These are phyloP conservation scores for Mycena epipterygia DNA, from an alignment of 768 basidiomycete genomes.

Conservation along the genomic window DNA sequence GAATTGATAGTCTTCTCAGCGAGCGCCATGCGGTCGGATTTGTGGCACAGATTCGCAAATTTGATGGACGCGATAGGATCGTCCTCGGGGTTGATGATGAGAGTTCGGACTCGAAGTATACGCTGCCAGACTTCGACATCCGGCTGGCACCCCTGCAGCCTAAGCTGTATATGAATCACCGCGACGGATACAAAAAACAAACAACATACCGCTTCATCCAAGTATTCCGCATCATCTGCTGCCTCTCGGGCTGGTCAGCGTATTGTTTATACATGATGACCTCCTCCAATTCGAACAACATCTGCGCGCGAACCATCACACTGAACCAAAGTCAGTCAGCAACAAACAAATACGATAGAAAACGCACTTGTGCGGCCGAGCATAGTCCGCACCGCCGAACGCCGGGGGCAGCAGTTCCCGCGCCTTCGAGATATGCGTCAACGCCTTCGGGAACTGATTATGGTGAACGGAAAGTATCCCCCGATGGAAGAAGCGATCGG, in stretches of 20 bases:
- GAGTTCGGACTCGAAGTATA: constrained; percentile 93
- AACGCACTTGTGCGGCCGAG: constrained; percentile 93
- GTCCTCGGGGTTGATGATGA: constrained; percentile 93
- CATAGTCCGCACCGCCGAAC: constrained; percentile 95
- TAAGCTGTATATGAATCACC: constrained; percentile 44
- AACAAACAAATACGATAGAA: not conserved
- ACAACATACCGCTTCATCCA: constrained; percentile 91
- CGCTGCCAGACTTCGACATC: constrained; percentile 99
- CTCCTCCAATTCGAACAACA: constrained; percentile 98
- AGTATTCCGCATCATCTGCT: constrained; percentile 89
- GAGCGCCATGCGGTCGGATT: constrained; percentile 91
- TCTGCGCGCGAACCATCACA: constrained; percentile 97
- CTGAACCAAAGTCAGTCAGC: constrained; percentile 57
- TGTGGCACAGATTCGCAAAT: constrained; percentile 97
- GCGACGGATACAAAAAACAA: not conserved
- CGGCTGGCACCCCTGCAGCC: constrained; percentile 95
- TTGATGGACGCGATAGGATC: constrained; percentile 99
- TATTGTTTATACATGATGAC: constrained; percentile 97
- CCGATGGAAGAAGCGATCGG: constrained; percentile 95
- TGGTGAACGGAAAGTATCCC: constrained; percentile 97
- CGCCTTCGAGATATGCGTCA: constrained; percentile 91
- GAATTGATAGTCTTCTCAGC: constrained; percentile 98
- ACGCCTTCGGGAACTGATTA: constrained; percentile 94
- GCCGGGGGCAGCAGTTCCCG: constrained; percentile 93
- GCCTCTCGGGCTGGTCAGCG: constrained; percentile 93